Evolutionary conservation across 257 asterid species (phyloP).

Genomic region (Solanum gracilifrons): DNA sequence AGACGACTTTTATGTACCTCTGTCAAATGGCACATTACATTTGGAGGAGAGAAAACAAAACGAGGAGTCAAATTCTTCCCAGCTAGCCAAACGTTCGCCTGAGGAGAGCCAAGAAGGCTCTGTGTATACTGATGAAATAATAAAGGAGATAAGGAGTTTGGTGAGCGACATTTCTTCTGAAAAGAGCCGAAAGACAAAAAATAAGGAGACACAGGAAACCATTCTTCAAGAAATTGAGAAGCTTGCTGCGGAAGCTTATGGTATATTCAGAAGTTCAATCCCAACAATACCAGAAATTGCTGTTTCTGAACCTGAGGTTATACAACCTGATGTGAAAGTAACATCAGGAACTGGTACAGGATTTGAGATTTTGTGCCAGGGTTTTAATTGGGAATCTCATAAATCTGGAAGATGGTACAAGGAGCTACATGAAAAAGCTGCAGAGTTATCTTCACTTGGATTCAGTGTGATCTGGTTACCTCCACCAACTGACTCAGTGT

Average conservation of each 20-base stretch:
- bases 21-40: conserved; percentile 21
- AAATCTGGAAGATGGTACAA: conserved; percentile 86
- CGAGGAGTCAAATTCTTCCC: conserved; percentile 16
- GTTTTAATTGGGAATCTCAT: conserved; percentile 96
- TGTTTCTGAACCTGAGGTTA: conserved; percentile 26
- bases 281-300: conserved; percentile 33
- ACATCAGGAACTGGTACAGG: conserved; percentile 91
- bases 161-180: conserved; percentile 63
- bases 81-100: conserved; percentile 15
- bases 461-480: conserved; percentile 92
- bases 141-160: conserved; percentile 60
- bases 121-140: conserved; percentile 56
- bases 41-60: conserved; percentile 15
- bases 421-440: conserved; percentile 65
- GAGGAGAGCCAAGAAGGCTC: conserved; percentile 25
- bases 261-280: conserved; percentile 65
- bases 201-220: conserved; percentile 57
- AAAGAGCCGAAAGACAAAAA: conserved; percentile 46
- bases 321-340: conserved; percentile 30
- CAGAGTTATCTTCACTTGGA: conserved; percentile 68
- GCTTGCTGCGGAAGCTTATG: conserved; percentile 97
- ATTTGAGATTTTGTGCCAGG: conserved; percentile 80
- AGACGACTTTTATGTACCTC: conserved; percentile 64
- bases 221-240: conserved; percentile 98
- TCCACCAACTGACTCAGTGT: conserved; percentile 95